Conservation (phyloP, 2,329 filamentous ascomycete species). For the Myotisia sp. region DNA sequence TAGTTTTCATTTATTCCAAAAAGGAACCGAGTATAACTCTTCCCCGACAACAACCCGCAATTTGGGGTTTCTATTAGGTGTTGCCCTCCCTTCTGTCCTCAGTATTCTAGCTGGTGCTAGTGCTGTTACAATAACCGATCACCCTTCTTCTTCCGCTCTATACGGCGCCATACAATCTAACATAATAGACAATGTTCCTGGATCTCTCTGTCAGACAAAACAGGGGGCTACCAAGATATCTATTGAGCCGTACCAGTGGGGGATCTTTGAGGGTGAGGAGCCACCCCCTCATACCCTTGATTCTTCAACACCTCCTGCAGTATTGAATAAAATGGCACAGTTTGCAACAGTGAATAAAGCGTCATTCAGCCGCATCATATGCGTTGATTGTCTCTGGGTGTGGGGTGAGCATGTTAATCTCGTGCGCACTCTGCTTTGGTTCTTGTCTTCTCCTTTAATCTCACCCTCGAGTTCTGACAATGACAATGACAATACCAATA, state of each 20-base stretch:
- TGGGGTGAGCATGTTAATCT: constrained; percentile 42
- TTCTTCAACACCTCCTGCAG: neutral
- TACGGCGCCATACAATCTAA: constrained; percentile 33
- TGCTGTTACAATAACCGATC: constrained; percentile 38
- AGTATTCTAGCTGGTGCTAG: constrained; percentile 24
- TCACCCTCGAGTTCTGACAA: neutral
- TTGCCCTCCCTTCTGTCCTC: constrained; percentile 30
- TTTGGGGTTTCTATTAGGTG: constrained; percentile 17
- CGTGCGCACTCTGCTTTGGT: constrained; percentile 41
- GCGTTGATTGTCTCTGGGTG: constrained; percentile 51
- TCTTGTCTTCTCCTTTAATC: constrained; percentile 28
- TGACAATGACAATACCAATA: too few species aligned
- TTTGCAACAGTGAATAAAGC: constrained; percentile 28
- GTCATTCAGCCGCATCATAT: constrained; percentile 40
- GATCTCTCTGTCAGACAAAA: constrained; percentile 11
- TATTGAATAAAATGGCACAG: constrained; percentile 5
- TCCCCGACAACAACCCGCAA: neutral
- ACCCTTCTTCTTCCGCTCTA: constrained; percentile 30
- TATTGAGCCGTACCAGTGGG: constrained; percentile 43
- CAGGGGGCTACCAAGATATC: constrained; percentile 15
- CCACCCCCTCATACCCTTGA: neutral
- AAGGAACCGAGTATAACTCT: constrained; percentile 5
- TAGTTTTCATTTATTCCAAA: constrained; percentile 5
- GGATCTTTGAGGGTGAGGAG: constrained; percentile 24
- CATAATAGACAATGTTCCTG: constrained; percentile 32